Base-by-base conservation (phyloP, 2,329 filamentous ascomycete species). In the Sphaerulina vaccinii region DNA sequence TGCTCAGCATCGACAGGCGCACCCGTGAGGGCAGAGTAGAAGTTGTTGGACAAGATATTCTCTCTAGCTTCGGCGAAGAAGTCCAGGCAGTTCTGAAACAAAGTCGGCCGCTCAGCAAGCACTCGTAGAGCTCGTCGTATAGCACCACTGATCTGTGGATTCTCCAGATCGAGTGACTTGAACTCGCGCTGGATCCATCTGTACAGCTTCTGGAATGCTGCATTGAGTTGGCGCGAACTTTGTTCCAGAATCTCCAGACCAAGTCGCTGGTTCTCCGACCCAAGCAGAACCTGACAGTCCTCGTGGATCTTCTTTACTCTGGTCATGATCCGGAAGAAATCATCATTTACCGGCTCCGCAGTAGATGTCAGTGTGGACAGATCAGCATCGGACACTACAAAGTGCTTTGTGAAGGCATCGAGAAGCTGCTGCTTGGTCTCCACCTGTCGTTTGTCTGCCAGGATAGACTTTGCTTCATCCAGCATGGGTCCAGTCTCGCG, bases 151-250 rank as follows among this genome's bases (percentile, higher is more conserved):
- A 97, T 91, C 63, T 95, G 91, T 0, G 91, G 91, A 60, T 95
- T 96, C 65, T 99, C 93, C 7, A 97, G 79, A 67, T 97, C 95
- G 44, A 97, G 73, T 0, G 85, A 86, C 69, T 91, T 95, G 73
- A 99, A 95, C 63, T 96, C 90, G 53, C 87, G 85, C 68, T 96
- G 91, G 16, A 95, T 85, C 92, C 92, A 99, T 62, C 89, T 85
- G 71, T 95, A 96, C 2, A 99, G 79, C 68, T 96, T 99, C 67
- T 99, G 92, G 62, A 93, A 99, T 4, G 89, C 92, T 13, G 85
- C 79, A 64, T 96, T 93, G 43, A 99, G 79, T 56, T 89, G 84
- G 53, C 89, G 90, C 0, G 90, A 91, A 49, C 86, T 92, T 68
- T 92, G 84, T 57, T 96, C 92, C 79, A 97, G 91, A 42, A 97